Conservation (phyloP, 2,329 filamentous ascomycete genomes). For the Phialophora expanda region DNA sequence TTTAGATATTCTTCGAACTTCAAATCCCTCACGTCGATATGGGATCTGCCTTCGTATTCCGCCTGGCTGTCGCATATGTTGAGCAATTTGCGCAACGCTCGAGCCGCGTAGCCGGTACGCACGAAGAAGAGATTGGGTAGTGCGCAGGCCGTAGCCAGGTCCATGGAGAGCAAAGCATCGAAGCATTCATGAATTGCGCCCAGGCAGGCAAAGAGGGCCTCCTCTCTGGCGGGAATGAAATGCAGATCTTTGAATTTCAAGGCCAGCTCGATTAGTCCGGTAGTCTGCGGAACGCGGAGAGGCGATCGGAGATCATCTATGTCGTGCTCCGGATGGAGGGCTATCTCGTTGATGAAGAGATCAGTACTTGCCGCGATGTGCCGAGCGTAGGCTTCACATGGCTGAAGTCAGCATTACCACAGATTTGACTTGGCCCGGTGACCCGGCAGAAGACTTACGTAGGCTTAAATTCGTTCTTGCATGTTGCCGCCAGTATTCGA, state of each 20-base stretch:
- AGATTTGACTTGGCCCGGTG: neutral
- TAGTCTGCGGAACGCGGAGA: conserved; percentile 55
- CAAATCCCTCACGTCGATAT: conserved; percentile 67
- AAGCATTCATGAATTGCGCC: conserved; percentile 69
- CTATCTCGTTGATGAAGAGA: conserved; percentile 76
- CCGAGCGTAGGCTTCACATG: conserved; percentile 47
- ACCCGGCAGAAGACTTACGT: conserved; percentile 52
- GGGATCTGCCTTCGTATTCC: conserved; percentile 18
- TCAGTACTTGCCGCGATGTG: conserved; percentile 69
- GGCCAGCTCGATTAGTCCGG: conserved; percentile 54
- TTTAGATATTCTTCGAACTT: conserved; percentile 71
- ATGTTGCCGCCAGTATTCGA: conserved; percentile 65
- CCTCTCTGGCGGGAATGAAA: conserved; percentile 63
- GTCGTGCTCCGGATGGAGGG: conserved; percentile 67
- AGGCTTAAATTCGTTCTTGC: conserved; percentile 56
- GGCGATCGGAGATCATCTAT: conserved; percentile 51
- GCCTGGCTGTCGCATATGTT: conserved; percentile 32
- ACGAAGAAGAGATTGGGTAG: conserved; percentile 74
- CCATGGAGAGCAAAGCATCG: conserved; percentile 67
- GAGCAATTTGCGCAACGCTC: conserved; percentile 71
- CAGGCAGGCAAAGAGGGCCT: conserved; percentile 69
- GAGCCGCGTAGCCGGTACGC: conserved; percentile 71
- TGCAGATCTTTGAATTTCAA: conserved; percentile 34
- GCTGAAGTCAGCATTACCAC: neutral
- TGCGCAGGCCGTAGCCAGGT: conserved; percentile 62